Base-by-base conservation (phyloP, 129 eudicot species). In the Centella asiatica region DNA sequence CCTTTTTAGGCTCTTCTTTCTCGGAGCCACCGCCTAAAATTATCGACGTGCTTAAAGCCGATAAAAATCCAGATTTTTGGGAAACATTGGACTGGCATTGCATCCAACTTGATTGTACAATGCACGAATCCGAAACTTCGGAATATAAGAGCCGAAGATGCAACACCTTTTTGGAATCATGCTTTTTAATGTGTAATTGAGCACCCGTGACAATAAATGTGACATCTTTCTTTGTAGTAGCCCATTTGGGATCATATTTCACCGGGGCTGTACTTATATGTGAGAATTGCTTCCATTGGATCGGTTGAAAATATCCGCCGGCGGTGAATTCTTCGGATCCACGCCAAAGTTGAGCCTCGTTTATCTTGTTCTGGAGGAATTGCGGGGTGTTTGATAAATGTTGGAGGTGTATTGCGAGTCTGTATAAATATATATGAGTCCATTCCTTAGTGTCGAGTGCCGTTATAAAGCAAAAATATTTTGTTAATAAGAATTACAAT, bases 191-290 rank as follows among this genome's bases (percentile, higher is more conserved):
- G 63, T 79, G 76, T 53, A 90, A 77, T 60, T 83, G 95, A 37
- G 95, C 95, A 18, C 98, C 98, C 1, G 95, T 84, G 48, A 90
- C 95, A 6, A 90, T 90, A 74, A 55, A 90, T 1, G 85, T 79
- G 58, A 68, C 75, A 3, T 68, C 78, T 48, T 62, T 66, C 12
- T 46, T 37, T 1, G 60, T 4, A 0, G 59, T 3, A 0, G 53
- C 19, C 95, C 95, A 90, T 1, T 64, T 57, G 1, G 88, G 88
- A 51, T 87, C 80, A 47, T 64, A 84, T 49, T 84, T 90, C 2
- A 90, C 82, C 0, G 95, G 94, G 12, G 94, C 78, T 2, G 88
- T 84, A 83, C 90, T 79, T 1, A 90, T 20, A 62, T 90, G 90
- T 6, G 95, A 84, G 68, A 69, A 74, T 50, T 73, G 83, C 47